A percentile compares a stretch with the other conserved stretches of the same genome.
Conservation (phyloP, 2,329 filamentous ascomycete genomes). For the Aspergillus viridinutans region DNA sequence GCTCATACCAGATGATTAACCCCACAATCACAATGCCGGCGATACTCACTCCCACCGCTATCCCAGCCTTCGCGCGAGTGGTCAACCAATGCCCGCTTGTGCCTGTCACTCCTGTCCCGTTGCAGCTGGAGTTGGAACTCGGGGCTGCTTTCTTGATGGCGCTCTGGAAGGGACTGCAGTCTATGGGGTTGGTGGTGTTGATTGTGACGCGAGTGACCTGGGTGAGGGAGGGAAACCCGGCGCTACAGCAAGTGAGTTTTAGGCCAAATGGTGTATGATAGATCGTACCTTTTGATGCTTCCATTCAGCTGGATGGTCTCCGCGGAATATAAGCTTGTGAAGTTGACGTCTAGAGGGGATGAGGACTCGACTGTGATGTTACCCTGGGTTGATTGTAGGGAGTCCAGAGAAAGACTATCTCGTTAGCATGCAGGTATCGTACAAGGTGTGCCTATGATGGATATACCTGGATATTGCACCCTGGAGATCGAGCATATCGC, state of each 20-base stretch:
- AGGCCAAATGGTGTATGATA: neutral
- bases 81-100: neutral
- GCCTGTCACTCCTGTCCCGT: neutral
- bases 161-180: neutral
- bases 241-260: neutral
- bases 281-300: neutral
- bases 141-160: neutral
- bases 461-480: neutral
- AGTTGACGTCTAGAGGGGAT: neutral
- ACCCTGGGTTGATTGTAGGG: neutral
- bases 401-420: neutral
- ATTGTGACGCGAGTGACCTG: neutral
- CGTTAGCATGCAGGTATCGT: neutral
- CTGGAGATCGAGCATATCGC: neutral
- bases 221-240: neutral
- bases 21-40: neutral
- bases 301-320: neutral
- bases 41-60: neutral
- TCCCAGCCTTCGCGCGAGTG: neutral
- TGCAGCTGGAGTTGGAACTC: neutral
- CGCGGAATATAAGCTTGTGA: neutral
- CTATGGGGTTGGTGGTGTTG: neutral
- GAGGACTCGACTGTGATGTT: neutral
- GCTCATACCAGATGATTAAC: neutral
- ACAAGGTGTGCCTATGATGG: neutral